Percentiles rank a stretch among this genome's conserved stretches.
phyloP scores from a whole-genome alignment of 768 basidiomycete genomes.

The Mycena amicta region DNA sequence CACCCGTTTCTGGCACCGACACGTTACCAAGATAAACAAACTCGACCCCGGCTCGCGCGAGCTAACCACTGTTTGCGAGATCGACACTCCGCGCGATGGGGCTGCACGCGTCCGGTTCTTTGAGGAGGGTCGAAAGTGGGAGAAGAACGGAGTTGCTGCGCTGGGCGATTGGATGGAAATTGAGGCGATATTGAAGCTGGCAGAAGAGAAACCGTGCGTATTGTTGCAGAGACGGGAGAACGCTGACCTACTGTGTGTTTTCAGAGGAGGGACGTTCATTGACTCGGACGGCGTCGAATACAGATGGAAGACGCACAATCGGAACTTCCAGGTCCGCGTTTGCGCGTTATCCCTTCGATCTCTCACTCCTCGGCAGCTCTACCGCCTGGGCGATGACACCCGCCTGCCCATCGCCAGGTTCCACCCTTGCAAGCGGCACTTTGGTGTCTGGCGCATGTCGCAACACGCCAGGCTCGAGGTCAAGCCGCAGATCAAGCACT shows the following conservation, averaged over 20 bases:
- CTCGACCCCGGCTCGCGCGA: conserved; percentile 40
- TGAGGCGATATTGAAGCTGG: conserved; percentile 39
- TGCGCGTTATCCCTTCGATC: too few relatives aligned
- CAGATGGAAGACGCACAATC: conserved; percentile 50
- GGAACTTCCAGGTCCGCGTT: conserved; percentile 42
- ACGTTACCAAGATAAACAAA: conserved; percentile 52
- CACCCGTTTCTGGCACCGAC: conserved; percentile 57
- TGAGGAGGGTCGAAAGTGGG: conserved; percentile 28
- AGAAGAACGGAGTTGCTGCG: conserved; percentile 1
- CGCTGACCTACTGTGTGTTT: neutral
- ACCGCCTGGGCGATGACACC: conserved; percentile 44
- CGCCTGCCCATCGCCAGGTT: conserved; percentile 45
- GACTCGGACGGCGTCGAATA: conserved; percentile 38
- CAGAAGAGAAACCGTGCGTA: conserved; percentile 32
- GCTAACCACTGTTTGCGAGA: conserved; percentile 30
- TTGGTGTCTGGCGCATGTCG: conserved; percentile 53
- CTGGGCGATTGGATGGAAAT: conserved; percentile 44
- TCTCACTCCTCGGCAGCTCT: too few relatives aligned
- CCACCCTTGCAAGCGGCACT: conserved; percentile 48
- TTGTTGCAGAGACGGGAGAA: neutral
- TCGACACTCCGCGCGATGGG: conserved; percentile 10
- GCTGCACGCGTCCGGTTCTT: conserved; percentile 45
- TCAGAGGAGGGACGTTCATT: conserved; percentile 47
- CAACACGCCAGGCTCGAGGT: conserved; percentile 48
- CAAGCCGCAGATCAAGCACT: conserved; percentile 41